Percentiles rank a stretch among this genome's conserved stretches.
Evolutionary conservation across 305 asterid species (phyloP).

Genomic region (Fraxinus ornus): DNA sequence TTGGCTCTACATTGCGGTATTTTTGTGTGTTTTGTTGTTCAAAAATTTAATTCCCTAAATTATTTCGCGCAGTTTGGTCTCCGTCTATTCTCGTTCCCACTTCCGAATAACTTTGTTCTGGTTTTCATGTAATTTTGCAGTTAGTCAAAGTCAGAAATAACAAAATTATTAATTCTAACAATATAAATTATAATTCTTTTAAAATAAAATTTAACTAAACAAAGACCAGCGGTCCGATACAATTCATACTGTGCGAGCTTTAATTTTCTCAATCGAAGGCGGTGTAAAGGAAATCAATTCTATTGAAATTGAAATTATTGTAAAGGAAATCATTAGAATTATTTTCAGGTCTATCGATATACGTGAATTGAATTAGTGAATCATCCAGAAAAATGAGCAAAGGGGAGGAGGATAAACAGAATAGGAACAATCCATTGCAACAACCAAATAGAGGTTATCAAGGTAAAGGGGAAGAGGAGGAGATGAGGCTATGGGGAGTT

Average conservation of each 20-base stretch:
- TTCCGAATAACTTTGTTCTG: not conserved
- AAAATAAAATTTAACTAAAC: not conserved
- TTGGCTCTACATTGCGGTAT: too few species aligned
- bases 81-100: too few species aligned
- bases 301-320: not conserved
- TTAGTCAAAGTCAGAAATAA: not conserved
- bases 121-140: not conserved
- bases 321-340: not conserved
- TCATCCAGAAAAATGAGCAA: slow-evolving; percentile 36
- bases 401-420: slow-evolving; percentile 45
- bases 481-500: slow-evolving; percentile 56
- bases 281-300: not conserved
- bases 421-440: not conserved
- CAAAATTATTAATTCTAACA: not conserved
- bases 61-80: too few species aligned
- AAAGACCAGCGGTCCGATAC: not conserved
- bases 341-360: not conserved
- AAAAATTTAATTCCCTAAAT: too few species aligned
- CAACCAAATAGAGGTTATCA: slow-evolving; percentile 21
- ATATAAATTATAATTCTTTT: too few species aligned
- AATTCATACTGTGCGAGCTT: not conserved
- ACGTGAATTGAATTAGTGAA: not conserved
- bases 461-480: slow-evolving; percentile 31
- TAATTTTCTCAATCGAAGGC: not conserved
- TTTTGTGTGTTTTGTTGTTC: too few species aligned